Evolutionary conservation across 2,329 filamentous ascomycete species (phyloP).

Genomic region (Fusarium luffae): DNA sequence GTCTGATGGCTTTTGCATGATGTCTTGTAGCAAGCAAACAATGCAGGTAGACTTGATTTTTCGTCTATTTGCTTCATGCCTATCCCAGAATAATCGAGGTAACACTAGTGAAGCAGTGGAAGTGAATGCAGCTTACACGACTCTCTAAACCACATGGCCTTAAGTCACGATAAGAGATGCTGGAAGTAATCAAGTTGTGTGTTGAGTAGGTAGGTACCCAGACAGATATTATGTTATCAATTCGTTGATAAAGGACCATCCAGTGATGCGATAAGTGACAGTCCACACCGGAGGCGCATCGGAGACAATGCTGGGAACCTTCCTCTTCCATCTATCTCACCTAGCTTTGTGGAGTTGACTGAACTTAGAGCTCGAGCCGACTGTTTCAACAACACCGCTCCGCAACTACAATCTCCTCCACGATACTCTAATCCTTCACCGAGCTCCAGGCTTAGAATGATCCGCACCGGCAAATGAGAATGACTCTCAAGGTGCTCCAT

Average conservation of each 20-base stretch:
- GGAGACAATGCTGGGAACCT: conserved; percentile 11
- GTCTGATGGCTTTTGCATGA: background rate
- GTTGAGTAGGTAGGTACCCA: background rate
- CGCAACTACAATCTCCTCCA: conserved; percentile 20
- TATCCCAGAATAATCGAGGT: background rate
- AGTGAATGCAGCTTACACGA: background rate
- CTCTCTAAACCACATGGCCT: background rate
- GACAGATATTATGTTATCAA: background rate
- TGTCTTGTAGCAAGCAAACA: background rate
- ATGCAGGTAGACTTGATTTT: background rate
- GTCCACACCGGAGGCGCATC: background rate
- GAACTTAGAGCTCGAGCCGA: conserved; percentile 17
- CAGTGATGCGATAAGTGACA: background rate
- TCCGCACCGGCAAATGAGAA: conserved; percentile 23
- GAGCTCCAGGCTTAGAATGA: conserved; percentile 30
- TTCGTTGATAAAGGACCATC: background rate
- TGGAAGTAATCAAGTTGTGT: background rate
- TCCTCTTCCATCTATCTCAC: conserved; percentile 14
- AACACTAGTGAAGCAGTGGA: background rate
- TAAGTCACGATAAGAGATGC: background rate
- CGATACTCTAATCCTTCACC: conserved; percentile 24
- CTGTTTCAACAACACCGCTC: conserved; percentile 17
- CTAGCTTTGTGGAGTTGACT: conserved; percentile 12
- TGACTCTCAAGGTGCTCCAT: background rate
- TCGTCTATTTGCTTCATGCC: background rate